A percentile compares a stretch with the other conserved stretches of the same genome.
Evolutionary conservation across 768 basidiomycete species (phyloP).

Genomic region (Pleurotus citrinopileatus): DNA sequence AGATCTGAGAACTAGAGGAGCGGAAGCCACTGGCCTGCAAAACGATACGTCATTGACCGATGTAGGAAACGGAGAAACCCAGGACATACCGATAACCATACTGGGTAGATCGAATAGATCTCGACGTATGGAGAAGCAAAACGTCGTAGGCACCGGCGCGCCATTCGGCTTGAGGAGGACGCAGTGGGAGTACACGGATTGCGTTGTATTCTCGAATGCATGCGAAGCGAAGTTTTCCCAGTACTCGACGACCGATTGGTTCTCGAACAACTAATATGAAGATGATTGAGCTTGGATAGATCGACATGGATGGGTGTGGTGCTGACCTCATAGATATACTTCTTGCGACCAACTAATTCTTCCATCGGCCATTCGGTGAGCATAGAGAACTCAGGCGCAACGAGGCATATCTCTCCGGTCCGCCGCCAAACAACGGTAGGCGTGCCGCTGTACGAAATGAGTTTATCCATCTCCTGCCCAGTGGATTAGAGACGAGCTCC

Average conservation of each 20-base stretch:
- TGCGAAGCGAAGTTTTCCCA: constrained; percentile 97
- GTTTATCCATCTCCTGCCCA: constrained; percentile 87
- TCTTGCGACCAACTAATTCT: constrained; percentile 64
- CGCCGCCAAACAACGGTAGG: constrained; percentile 98
- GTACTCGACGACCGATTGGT: constrained; percentile 92
- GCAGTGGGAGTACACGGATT: constrained; percentile 92
- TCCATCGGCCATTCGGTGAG: constrained; percentile 88
- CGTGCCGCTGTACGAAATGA: constrained; percentile 95
- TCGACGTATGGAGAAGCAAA: constrained; percentile 93
- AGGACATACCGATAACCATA: constrained; percentile 73
- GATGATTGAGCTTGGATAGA: background rate
- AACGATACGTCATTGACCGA: background rate
- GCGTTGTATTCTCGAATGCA: constrained; percentile 96
- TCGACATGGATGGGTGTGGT: constrained; percentile 10
- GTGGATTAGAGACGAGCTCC: constrained; percentile 15
- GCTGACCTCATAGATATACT: constrained; percentile 67
- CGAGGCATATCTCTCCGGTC: constrained; percentile 96
- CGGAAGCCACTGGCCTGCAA: constrained; percentile 83
- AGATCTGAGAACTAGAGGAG: constrained; percentile 49
- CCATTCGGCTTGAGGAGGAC: constrained; percentile 84
- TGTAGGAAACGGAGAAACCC: background rate
- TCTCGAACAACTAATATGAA: constrained; percentile 79
- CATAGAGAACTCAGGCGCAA: constrained; percentile 94
- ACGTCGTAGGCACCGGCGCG: constrained; percentile 84
- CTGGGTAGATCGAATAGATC: constrained; percentile 91